Base-by-base conservation (phyloP, 345 rosid genomes). In the Leavenworthia alabamica region DNA sequence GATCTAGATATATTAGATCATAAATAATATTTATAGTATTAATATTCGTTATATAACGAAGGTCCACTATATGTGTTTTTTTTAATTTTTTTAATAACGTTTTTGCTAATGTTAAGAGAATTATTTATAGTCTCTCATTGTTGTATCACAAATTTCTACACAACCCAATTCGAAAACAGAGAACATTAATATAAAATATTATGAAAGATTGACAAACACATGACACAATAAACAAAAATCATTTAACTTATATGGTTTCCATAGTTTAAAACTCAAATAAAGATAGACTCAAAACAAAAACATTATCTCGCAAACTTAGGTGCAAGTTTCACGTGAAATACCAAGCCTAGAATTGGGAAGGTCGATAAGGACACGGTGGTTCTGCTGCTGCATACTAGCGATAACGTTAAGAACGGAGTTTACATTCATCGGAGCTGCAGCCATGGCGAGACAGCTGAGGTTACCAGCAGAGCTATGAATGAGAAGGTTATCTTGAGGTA, bases 371-470 rank as follows among this genome's bases (percentile, higher is more conserved):
- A 87, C 52, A 65, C 99, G 79, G 27, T 89, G 97, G 73, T 93
- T 93, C 76, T 89, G 99, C 40, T 89, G 99, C 83, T 93, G 97
- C 97, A 93, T 87, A 62, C 77, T 89, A 50, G 99, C 99, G 3
- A 89, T 84, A 22, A 93, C 96, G 45, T 89, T 93, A 9, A 93
- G 84, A 53, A 83, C 96, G 0, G 95, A 89, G 67, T 87, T 93
- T 24, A 92, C 90, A 12, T 87, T 89, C 26, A 68, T 81, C 0
- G 97, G 96, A 12, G 99, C 84, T 4, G 90, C 77, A 0, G 96
- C 97, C 88, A 93, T 84, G 36, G 99, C 99, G 22, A 93, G 64
- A 62, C 99, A 93, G 37, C 88, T 68, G 67, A 57, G 76, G 85
- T 78, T 76, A 12, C 95, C 88, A 6, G 92, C 83, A 0, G 90